Evolutionary conservation across 2,329 filamentous ascomycete genomes (phyloP), one percentile per base, ranked within the genome.

Genomic region (Phoma sp.): DNA sequence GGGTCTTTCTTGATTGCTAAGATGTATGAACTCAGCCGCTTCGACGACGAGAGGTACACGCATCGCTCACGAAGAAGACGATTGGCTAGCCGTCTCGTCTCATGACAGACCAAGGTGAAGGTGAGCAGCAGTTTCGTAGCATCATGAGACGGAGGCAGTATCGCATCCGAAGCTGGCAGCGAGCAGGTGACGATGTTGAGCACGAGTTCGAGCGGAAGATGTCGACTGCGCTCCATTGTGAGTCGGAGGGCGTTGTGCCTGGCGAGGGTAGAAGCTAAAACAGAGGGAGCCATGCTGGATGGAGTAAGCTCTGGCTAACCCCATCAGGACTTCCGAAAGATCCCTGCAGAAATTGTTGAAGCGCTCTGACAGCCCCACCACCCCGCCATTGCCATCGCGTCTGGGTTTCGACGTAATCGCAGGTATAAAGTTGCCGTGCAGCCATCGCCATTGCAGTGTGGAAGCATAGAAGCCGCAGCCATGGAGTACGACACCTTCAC

Each of bases 21-120:
- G 4, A 68, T 48, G 3, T 66, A 57, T 17, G 59, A 57, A n/a
- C 61, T 63, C 47, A 81, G 47, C 9, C 65, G 61, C 15, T 38
- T 18, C 7, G 56, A 39, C 18, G 76, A 76, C 42, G 80, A 75
- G 32, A 84, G 67, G 58, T 78, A 77, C 29, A 81, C 57, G 64
- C 80, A 83, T 57, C 77, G 73, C 52, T 76, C 66, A 38, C 76
- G 76, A n/a, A 83, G 74, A 10, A 79, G 69, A 32, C 71, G 75
- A 14, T 72, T 71, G 3, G 81, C 79, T 9, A 76, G 53, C 4
- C 62, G 57, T 55, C 79, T 74, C 3, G 78, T 80, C 14, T 75
- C 74, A 3, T 74, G 74, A 29, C 76, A 80, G 30, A 81, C 77
- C 17, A 73, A 66, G 3, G 76, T 76, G 53, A 83, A 74, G 15